These are phyloP conservation scores for Sistotremastrum suecicum DNA, from an alignment of 768 basidiomycete species.

Conservation along the genomic window DNA sequence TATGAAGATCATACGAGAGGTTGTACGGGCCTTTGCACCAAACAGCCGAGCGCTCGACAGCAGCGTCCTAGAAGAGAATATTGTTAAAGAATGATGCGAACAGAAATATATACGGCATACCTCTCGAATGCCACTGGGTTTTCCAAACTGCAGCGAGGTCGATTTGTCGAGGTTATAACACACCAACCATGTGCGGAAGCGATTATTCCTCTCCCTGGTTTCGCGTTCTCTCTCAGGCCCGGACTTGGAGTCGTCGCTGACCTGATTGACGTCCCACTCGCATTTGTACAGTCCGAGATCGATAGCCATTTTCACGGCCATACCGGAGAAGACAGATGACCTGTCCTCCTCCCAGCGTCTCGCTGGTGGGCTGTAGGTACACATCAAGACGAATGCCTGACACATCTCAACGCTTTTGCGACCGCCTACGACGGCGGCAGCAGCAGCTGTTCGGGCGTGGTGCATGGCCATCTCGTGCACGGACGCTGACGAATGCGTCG, in stretches of 20 bases:
- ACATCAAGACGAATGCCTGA: slow-evolving; percentile 61
- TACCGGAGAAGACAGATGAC: slow-evolving; percentile 59
- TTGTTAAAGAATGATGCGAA: too few relatives aligned
- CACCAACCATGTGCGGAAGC: slow-evolving; percentile 61
- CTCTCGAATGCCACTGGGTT: slow-evolving; percentile 20
- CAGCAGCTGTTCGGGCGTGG: slow-evolving; percentile 48
- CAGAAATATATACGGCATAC: neutral
- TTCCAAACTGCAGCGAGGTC: slow-evolving; percentile 63
- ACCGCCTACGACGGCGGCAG: slow-evolving; percentile 43
- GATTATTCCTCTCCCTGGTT: slow-evolving; percentile 53
- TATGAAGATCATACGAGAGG: slow-evolving; percentile 17
- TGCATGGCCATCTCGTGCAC: slow-evolving; percentile 44
- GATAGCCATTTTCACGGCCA: slow-evolving; percentile 62
- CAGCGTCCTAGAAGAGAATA: too few relatives aligned
- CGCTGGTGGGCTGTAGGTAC: slow-evolving; percentile 46
- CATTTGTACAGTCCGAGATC: slow-evolving; percentile 57
- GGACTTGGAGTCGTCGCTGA: slow-evolving; percentile 19
- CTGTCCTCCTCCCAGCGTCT: slow-evolving; percentile 58
- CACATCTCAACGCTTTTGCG: slow-evolving; percentile 61
- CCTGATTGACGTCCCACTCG: neutral
- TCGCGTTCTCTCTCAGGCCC: slow-evolving; percentile 33
- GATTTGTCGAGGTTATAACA: slow-evolving; percentile 67
- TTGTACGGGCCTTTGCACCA: slow-evolving; percentile 23
- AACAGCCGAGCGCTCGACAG: slow-evolving; percentile 11
- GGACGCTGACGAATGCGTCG: slow-evolving; percentile 33